Evolutionary conservation across 2,329 filamentous ascomycete species (phyloP).

Genomic region (Fusarium armeniacum): DNA sequence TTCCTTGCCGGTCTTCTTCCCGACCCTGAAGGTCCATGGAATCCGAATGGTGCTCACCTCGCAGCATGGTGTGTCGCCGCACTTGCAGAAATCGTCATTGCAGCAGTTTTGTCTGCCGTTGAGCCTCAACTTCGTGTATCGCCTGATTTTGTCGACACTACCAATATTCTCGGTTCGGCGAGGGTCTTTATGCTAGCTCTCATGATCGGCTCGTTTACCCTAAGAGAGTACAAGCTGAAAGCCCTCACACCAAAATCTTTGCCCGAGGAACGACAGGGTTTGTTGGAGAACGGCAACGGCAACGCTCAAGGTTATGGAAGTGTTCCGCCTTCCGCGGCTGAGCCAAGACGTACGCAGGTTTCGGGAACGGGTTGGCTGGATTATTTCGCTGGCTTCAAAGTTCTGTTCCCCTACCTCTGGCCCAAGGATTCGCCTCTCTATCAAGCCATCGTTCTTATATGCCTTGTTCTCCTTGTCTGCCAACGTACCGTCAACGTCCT

Average conservation of each 20-base stretch:
- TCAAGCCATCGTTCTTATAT: slow-evolving; percentile 59
- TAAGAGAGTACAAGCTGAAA: slow-evolving; percentile 53
- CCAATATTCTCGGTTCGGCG: slow-evolving; percentile 53
- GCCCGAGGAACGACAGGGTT: slow-evolving; percentile 56
- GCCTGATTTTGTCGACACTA: slow-evolving; percentile 48
- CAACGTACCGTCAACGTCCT: slow-evolving; percentile 62
- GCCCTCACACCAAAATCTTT: slow-evolving; percentile 48
- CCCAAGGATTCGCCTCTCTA: slow-evolving; percentile 59
- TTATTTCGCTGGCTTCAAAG: slow-evolving; percentile 61
- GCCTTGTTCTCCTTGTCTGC: slow-evolving; percentile 57
- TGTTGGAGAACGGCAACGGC: slow-evolving; percentile 58
- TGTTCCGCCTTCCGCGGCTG: slow-evolving; percentile 22
- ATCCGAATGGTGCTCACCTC: slow-evolving; percentile 55
- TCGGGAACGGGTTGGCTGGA: slow-evolving; percentile 60
- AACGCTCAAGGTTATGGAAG: slow-evolving; percentile 50
- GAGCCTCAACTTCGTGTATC: slow-evolving; percentile 51
- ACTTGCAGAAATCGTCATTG: slow-evolving; percentile 56
- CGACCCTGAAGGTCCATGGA: slow-evolving; percentile 61
- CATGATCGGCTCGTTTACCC: slow-evolving; percentile 53
- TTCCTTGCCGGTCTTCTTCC: slow-evolving; percentile 59
- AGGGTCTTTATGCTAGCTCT: slow-evolving; percentile 53
- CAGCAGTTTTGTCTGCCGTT: slow-evolving; percentile 53
- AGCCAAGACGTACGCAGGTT: slow-evolving; percentile 51
- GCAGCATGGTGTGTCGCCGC: slow-evolving; percentile 56
- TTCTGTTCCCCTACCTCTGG: slow-evolving; percentile 63